Percentiles rank a stretch among this genome's conserved stretches.
phyloP scores from a whole-genome alignment of 164 flowering plant genomes.

The Vitis cinerea region DNA sequence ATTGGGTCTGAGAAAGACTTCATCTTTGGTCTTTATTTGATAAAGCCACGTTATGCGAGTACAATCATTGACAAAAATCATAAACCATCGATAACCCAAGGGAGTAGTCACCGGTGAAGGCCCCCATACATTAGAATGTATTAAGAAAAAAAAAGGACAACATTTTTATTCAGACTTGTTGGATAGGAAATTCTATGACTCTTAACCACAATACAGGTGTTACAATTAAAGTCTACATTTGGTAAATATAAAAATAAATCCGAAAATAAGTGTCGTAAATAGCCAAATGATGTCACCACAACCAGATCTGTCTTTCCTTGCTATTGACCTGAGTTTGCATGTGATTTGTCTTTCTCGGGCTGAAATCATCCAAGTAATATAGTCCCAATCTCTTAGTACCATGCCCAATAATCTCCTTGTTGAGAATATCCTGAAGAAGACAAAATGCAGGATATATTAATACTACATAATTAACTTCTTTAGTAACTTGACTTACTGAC shows the following conservation, averaged over 20 bases:
- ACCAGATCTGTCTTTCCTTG: not conserved
- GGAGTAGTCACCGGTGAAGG: not conserved
- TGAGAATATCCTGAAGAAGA: no score
- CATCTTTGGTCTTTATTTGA: no score
- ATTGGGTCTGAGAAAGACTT: no score
- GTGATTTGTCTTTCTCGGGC: not conserved
- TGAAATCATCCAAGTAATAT: not conserved
- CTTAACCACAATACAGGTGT: no score
- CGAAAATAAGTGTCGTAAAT: no score
- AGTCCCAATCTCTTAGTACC: no score
- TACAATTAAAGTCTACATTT: no score
- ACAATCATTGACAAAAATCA: constrained; percentile 4
- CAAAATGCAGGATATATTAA: no score
- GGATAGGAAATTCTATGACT: not conserved
- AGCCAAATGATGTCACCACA: not conserved
- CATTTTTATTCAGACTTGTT: constrained; percentile 1
- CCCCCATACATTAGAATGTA: no score
- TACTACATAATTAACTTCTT: constrained; percentile 2
- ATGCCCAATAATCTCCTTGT: no score
- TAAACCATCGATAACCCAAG: constrained; percentile 3
- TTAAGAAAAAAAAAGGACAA: not conserved
- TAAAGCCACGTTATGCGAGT: not conserved
- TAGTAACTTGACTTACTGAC: constrained; percentile 3
- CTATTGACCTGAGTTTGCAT: no score
- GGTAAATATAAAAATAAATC: no score